Evolutionary conservation across 1,284 basidiomycete genomes (phyloP).

Genomic region (Ustilago shanxiensis): DNA sequence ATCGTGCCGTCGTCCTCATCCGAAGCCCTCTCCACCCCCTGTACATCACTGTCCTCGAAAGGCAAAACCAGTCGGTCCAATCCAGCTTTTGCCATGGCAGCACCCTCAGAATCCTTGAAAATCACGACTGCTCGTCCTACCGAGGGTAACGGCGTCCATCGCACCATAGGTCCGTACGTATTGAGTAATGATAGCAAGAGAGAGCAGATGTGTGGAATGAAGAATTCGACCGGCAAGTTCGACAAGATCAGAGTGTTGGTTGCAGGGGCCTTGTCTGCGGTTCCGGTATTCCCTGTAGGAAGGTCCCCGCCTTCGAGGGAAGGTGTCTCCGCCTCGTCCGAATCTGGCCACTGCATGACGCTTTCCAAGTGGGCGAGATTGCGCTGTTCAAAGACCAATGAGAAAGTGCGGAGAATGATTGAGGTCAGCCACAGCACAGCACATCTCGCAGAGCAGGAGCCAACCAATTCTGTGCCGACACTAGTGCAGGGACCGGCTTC

Average conservation of each 20-base stretch:
- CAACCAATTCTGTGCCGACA: too few species aligned
- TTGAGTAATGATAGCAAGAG: constrained; percentile 59
- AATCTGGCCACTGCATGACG: constrained; percentile 54
- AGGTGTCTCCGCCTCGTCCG: constrained; percentile 27
- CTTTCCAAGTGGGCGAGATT: constrained; percentile 51
- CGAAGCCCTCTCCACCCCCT: constrained; percentile 28
- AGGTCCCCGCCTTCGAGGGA: constrained; percentile 13
- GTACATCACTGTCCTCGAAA: constrained; percentile 55
- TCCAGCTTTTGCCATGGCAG: constrained; percentile 52
- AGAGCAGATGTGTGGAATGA: constrained; percentile 57
- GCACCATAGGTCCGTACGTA: constrained; percentile 61
- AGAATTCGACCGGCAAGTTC: constrained; percentile 62
- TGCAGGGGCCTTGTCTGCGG: constrained; percentile 3
- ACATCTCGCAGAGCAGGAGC: not conserved
- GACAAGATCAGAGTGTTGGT: constrained; percentile 65
- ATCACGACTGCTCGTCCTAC: constrained; percentile 62
- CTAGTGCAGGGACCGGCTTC: not conserved
- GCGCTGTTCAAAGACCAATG: constrained; percentile 31
- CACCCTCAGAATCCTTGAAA: constrained; percentile 52
- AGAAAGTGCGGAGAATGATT: not conserved
- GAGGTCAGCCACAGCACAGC: constrained; percentile 18
- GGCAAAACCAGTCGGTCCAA: constrained; percentile 59
- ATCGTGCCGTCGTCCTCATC: constrained; percentile 38
- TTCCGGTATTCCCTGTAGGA: not conserved
- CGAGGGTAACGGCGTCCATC: constrained; percentile 61